These are phyloP conservation scores for Periconia sp. DNA, from an alignment of 2,329 filamentous ascomycete genomes.

Conservation along the genomic window DNA sequence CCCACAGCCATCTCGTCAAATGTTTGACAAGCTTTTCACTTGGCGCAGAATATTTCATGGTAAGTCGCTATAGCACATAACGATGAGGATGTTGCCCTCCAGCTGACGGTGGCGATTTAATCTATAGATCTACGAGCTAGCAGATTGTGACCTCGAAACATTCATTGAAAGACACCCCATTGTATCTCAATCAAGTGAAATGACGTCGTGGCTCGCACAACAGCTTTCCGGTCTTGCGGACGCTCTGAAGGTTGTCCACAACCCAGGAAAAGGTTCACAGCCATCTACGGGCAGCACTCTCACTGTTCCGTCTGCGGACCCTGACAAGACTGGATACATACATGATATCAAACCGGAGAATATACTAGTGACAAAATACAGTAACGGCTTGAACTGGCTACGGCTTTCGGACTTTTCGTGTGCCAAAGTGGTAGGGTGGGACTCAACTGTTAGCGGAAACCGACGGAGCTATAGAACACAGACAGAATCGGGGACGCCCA, in stretches of 20 bases:
- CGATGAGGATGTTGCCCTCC: neutral
- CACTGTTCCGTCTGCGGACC: neutral
- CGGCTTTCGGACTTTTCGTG: conserved; percentile 11
- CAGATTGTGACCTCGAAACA: conserved; percentile 6
- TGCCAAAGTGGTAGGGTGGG: conserved; percentile 7
- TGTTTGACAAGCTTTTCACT: conserved; percentile 18
- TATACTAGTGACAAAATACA: conserved; percentile 35
- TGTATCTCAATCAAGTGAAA: neutral
- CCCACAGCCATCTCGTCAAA: conserved; percentile 15
- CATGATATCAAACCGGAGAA: conserved; percentile 50
- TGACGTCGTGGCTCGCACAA: conserved; percentile 5
- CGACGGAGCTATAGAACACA: conserved; percentile 4
- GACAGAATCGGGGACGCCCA: conserved; percentile 5
- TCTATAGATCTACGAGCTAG: conserved; percentile 8
- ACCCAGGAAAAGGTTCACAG: conserved; percentile 1
- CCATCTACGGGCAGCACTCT: neutral
- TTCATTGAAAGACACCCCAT: conserved; percentile 4
- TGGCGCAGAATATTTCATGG: conserved; percentile 11
- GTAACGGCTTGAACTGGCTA: neutral
- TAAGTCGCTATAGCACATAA: neutral
- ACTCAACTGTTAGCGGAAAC: conserved; percentile 7
- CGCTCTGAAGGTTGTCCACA: conserved; percentile 11
- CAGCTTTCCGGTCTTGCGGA: conserved; percentile 9
- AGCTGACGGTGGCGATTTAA: neutral
- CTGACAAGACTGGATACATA: conserved; percentile 11